Base-by-base conservation (phyloP, 208 protist genomes). In the Leishmania arabica region DNA sequence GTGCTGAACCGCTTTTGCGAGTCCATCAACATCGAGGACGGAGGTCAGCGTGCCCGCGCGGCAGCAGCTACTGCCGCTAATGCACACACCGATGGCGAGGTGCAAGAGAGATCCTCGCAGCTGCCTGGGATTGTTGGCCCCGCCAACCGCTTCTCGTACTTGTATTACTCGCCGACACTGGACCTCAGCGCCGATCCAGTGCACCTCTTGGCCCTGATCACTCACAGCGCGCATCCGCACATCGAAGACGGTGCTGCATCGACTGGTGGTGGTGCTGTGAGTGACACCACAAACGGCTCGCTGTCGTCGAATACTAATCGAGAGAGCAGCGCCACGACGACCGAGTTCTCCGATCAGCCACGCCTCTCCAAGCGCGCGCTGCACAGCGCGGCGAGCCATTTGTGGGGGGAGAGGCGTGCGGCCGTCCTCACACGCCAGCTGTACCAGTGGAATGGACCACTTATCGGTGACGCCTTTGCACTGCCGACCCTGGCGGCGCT, bases 141-240 rank as follows among this genome's bases (percentile, higher is more conserved):
- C 60, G 65, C 73, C 49, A 78, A 31, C 31, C 53, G 58, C n/a
- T 84, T 81, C 53, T 93, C 93, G 6, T 91, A 86, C 71, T 83
- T 96, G 70, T 96, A 91, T 80, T 96, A 89, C 79, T 93, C 84
- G 9, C 87, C 93, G 0, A 95, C 93, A 3, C 37, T 93, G 7
- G 94, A 95, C 80, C 85, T 96, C 31, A 86, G 90, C 17, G 77
- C 87, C 1, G 83, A 90, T 73, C 90, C 92, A 24, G 70, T 82
- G 54, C 87, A 92, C 45, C 77, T 95, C 51, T 65, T 90, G 8
- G 69, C 62, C 0, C 64, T 79, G 4, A 40, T 81, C 54, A 82
- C 82, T 21, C 31, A 80, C 76, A 84, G 68, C 5, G 19, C 70
- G 1, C 70, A 80, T 34, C 81, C 76, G 6, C 31, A 31, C 37